Evolutionary conservation across 2,329 filamentous ascomycete genomes (phyloP).

Genomic region (Aspergillus pseudonomiae): DNA sequence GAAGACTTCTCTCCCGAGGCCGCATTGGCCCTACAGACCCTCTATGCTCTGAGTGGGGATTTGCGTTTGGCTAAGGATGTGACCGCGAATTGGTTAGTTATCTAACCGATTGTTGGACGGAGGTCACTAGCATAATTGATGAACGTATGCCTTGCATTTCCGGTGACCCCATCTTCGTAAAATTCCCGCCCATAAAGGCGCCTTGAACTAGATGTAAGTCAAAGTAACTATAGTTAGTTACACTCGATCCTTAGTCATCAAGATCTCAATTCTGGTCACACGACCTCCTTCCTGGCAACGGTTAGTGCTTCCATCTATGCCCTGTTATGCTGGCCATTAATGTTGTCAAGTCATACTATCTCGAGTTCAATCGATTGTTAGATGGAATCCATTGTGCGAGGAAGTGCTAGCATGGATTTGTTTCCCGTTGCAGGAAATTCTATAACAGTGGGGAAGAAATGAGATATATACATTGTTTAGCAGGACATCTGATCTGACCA

Average conservation of each 20-base stretch:
- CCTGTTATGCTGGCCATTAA: no score
- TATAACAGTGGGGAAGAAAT: neutral
- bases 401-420: neutral
- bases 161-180: neutral
- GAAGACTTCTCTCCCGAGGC: conserved; percentile 71
- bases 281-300: neutral
- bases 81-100: conserved; percentile 62
- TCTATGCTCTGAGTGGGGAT: conserved; percentile 69
- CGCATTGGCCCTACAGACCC: conserved; percentile 72
- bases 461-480: neutral
- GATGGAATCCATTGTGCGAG: neutral
- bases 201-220: no score
- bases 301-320: neutral
- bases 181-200: no score
- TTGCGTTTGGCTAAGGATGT: conserved; percentile 61
- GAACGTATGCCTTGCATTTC: neutral
- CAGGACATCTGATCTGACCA: no score
- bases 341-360: no score
- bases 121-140: neutral
- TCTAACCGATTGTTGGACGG: conserved; percentile 24
- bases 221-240: no score
- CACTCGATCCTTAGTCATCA: neutral
- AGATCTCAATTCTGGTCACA: neutral
- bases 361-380: neutral
- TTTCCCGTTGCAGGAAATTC: neutral